Evolutionary conservation across 2,329 filamentous ascomycete species (phyloP), one percentile per base, ranked within the genome.

Genomic region (Tolypocladium sp.): DNA sequence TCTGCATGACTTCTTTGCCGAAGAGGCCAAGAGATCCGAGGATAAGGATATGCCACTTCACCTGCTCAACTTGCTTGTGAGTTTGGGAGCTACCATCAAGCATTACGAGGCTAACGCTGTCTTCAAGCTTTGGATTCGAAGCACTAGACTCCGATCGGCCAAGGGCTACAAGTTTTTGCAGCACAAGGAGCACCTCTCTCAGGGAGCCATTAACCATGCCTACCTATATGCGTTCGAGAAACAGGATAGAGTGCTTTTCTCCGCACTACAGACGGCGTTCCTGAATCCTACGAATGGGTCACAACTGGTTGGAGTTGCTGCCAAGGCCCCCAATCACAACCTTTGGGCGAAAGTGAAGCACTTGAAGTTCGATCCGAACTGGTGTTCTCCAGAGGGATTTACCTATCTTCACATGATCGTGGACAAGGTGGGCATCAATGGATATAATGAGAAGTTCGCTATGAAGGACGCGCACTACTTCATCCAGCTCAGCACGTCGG

Each of bases 321-420:
- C 37, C 20, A 3, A 15, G n/a, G 4, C 8, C 1, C 25, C 20
- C 7, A 54, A 30, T 8, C 51, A 33, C 12, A 25, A 5, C n/a
- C 17, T 58, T 25, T 46, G 27, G 37, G 22, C 33, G 0, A 55
- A 55, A 7, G n/a, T 35, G 38, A 20, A 10, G 4, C n/a, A 35
- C 1, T 30, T 63, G 8, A 10, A 37, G 2, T 63, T 63, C 10
- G 17, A 60, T 12, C 56, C 61, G 13, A 9, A 51, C 9, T 63
- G 56, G 15, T 37, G 54, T 9, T 46, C 55, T 17, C 22, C 6
- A 6, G 12, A 38, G 42, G 35, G 62, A 42, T 4, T n/a, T 25
- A 42, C 27, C 2, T 57, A 58, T 4, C 17, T 63, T 17, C 62
- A 63, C 30, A 54, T 55, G 6, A 58, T 63, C 22, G 57, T 63